Conservation (phyloP, 176 grass and related monocot species). For the Phoenix dactylifera region DNA sequence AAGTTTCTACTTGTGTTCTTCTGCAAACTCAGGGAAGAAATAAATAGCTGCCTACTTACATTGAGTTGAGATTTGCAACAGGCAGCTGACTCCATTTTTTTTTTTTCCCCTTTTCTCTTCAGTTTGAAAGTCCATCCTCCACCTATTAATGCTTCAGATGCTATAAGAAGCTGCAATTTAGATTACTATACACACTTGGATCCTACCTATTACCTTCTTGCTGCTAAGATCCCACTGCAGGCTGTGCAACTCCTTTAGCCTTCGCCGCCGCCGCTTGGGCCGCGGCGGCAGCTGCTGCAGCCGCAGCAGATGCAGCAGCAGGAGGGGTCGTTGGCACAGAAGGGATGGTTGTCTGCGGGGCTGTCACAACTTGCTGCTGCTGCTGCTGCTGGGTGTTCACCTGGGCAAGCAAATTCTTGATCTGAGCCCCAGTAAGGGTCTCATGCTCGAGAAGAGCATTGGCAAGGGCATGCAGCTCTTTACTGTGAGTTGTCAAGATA, state of each 20-base stretch:
- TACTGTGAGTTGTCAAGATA: slow-evolving; percentile 55
- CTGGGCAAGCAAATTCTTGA: slow-evolving; percentile 57
- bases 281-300: slow-evolving; percentile 36
- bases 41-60: too few species aligned
- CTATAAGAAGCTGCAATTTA: too few species aligned
- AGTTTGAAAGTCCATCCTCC: too few species aligned
- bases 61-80: too few species aligned
- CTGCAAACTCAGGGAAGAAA: too few species aligned
- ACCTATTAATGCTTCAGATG: too few species aligned
- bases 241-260: slow-evolving; percentile 54
- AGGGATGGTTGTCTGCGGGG: slow-evolving; percentile 20
- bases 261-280: slow-evolving; percentile 49
- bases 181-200: too few species aligned
- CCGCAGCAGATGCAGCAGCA: slow-evolving; percentile 24
- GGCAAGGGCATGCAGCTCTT: slow-evolving; percentile 70
- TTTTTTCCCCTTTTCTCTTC: too few species aligned
- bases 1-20: too few species aligned
- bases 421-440: slow-evolving; percentile 60
- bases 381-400: slow-evolving; percentile 32
- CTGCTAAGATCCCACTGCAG: slow-evolving; percentile 55
- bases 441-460: slow-evolving; percentile 75
- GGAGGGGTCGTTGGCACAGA: slow-evolving; percentile 4
- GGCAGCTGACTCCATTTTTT: too few species aligned
- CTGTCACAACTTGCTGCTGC: slow-evolving; percentile 21
- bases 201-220: too few species aligned